Base-by-base conservation (phyloP, 305 asterid species). In the Fraxinus sp. region DNA sequence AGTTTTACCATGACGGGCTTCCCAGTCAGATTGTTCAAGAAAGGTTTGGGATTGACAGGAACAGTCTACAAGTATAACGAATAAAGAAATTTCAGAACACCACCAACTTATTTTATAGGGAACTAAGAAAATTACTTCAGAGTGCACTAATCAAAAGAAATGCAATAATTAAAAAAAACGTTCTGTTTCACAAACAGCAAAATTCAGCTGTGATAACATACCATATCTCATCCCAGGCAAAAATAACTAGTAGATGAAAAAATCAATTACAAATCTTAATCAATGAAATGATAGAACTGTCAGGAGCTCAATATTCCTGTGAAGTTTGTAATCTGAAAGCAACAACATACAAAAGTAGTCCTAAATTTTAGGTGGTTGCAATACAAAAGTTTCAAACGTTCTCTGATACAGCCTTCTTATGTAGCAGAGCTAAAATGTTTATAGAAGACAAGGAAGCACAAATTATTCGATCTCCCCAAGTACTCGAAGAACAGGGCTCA, bases 1-100 rank as follows among this genome's bases (percentile, higher is more conserved):
- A 94, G 94, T 85, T 94, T 94, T 55, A 92, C 97, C 89, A 90
- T 91, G 57, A 94, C 95, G 68, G 91, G 86, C 89, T 94, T 92
- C 78, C 97, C 98, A 79, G 95, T 94, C 86, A 94, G 87, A 85
- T 90, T 94, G 91, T 94, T 94, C 92, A 94, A 86, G 90, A 94
- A 94, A 52, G 98, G 98, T 88, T 94, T 94, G 26, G 98, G 98
- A 84, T 94, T 94, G 83, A 94, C 97, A 26, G 98, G 98, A 66
- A 94, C 97, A 41, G 98, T 94, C 97, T 91, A 89, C 87, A 85
- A 57, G 1, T 20, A 84, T 18, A 80, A 26, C 13, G 35, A 14
- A 70, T 52, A 22, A 75, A 78, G 33, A 57, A 74, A 10, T 37
- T 49, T 80, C 70, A 84, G 79, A 78, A 81, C 7, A 24, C 64